Evolutionary conservation across 2,329 filamentous ascomycete species (phyloP), one percentile per base, ranked within the genome.

Genomic region (Apiospora aurea): DNA sequence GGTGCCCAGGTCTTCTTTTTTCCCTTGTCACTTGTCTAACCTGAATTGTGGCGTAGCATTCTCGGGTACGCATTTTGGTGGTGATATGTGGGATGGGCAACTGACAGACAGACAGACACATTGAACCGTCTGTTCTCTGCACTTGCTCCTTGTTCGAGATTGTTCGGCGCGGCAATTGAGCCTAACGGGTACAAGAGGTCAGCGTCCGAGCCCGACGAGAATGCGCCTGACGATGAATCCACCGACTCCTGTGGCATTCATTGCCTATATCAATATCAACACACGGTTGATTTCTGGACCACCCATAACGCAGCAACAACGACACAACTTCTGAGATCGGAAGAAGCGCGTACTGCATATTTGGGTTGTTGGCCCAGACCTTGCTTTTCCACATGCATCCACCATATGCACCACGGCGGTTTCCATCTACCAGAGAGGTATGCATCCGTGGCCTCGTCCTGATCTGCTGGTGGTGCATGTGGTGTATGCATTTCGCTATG

Each of bases 261-360:
- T 38, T 57, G 29, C 29, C 53, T 53, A 53, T 29, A 61, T n/a
- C 53, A 38, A 53, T 29, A 61, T n/a, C 53, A 38, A 61, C 29
- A 61, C 41, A 38, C 51, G 51, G 8, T 29, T 61, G 38, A 29
- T n/a, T 13, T n/a, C 38, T 4, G 53, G 11, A n/a, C 21, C 18
- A n/a, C 16, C 7, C 29, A 61, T 21, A 38, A 38, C 34, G 26
- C 26, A 29, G 26, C 26, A 16, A 34, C 26, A 61, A 21, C 53
- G 38, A 34, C 4, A 61, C 16, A 11, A 2, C 14, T 57, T 16
- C 29, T 8, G n/a, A n/a, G n/a, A n/a, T n/a, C n/a, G n/a, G n/a
- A n/a, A n/a, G n/a, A 1, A 38, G 29, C 29, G 53, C n/a, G 29
- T 38, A 61, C 53, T 38, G 5, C 29, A 4, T 11, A 29, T 34